Evolutionary conservation across 148 eudicot species (phyloP), one percentile per base, ranked within the genome.

Genomic region (Diospyros kaki): DNA sequence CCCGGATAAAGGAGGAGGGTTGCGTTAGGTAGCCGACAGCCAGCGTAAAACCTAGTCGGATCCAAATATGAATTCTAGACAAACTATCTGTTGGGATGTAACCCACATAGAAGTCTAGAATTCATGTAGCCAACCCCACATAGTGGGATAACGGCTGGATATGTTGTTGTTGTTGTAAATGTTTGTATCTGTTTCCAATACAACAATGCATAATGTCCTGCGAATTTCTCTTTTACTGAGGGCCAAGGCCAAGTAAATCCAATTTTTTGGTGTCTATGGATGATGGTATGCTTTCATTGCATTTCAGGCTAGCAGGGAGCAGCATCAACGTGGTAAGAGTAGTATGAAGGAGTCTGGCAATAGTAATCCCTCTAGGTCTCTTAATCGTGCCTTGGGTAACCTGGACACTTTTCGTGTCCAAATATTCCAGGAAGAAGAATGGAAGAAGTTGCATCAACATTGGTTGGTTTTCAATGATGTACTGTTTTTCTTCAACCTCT

Each of bases 371-470:
- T 83, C 90, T 9, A 90, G 80, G 86, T 80, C 91, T 80, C 89
- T 95, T n/a, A 86, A 83, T 81, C 89, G 82, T 82, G 92, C 93
- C 77, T 85, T 95, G 7, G 99, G 99, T 55, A 84, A 87, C 79
- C 81, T 90, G 68, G 85, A 81, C 56, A 74, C 84, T 54, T 89
- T 87, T 75, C 82, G 81, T 80, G 89, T 95, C 28, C 92, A 85
- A 81, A 83, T 87, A 83, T 95, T 90, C 85, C 98, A 86, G 84
- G 91, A 93, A 82, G 99, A 95, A 84, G 99, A 90, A 83, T 78
- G 80, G 51, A 85, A 84, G 78, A 88, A 87, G 82, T 84, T 95
- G 80, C 94, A 89, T 73, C 83, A 87, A 58, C 75, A 86, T 73
- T 95, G 99, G 99, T 95, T 77, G 59, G 94, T 81, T 73, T 72